Evolutionary conservation across 768 basidiomycete genomes (phyloP), one percentile per base, ranked within the genome.

Genomic region (Clavaria fumosa): DNA sequence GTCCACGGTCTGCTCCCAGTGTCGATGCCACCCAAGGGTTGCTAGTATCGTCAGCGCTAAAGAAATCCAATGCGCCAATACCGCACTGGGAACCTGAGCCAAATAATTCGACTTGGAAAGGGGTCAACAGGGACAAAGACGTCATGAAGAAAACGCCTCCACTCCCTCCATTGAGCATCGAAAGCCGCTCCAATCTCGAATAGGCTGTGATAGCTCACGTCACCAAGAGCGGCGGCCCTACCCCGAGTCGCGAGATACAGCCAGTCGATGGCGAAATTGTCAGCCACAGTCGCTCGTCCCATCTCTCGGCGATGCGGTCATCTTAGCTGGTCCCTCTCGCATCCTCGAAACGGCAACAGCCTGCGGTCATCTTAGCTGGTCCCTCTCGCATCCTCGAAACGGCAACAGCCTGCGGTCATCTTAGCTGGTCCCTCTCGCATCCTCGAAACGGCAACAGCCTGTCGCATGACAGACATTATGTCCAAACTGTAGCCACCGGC

Each of bases 401-500:
- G n/a, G n/a, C n/a, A n/a, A n/a, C n/a, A n/a, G n/a, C n/a, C n/a
- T n/a, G n/a, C n/a, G n/a, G n/a, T n/a, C n/a, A n/a, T n/a, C n/a
- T n/a, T n/a, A n/a, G n/a, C n/a, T n/a, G n/a, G n/a, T n/a, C n/a
- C n/a, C n/a, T n/a, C n/a, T n/a, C n/a, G n/a, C n/a, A n/a, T n/a
- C n/a, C n/a, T n/a, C n/a, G n/a, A n/a, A n/a, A n/a, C n/a, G n/a
- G n/a, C n/a, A n/a, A n/a, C n/a, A 0, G 82, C 75, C 35, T 75
- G 72, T 34, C 89, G 64, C 89, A 90, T 90, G 15, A 71, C 63
- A 32, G 57, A 65, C 70, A 86, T 79, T 11, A 91, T 71, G 47
- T 82, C 78, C 23, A 77, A 51, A 33, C 70, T 72, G 53, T 91
- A 91, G 4, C 89, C 89, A 1, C 88, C 89, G 2, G 84, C 84